Percentiles rank a stretch among this genome's conserved stretches.
These are phyloP conservation scores for Coemansia sp. DNA, from an alignment of 192 early-diverging fungal species.

Conservation along the genomic window DNA sequence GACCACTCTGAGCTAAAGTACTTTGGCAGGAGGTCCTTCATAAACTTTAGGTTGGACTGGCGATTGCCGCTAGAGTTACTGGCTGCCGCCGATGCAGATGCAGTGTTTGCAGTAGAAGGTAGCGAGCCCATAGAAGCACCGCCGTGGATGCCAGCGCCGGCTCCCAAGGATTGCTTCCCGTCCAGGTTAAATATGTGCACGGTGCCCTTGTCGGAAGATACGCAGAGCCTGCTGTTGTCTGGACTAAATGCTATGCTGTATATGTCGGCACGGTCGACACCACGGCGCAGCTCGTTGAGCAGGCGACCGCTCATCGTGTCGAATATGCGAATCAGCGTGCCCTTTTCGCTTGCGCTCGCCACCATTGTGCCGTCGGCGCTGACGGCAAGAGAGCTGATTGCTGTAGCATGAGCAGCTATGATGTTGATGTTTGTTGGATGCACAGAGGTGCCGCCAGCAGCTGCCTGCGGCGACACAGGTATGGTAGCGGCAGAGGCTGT, in stretches of 20 bases:
- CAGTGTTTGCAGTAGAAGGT: too few species aligned
- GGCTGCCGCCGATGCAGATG: slow-evolving; percentile 9
- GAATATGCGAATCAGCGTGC: slow-evolving; percentile 89
- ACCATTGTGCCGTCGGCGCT: slow-evolving; percentile 74
- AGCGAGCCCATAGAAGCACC: too few species aligned
- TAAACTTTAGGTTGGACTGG: slow-evolving; percentile 59
- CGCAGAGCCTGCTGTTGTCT: slow-evolving; percentile 72
- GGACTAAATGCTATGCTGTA: slow-evolving; percentile 85
- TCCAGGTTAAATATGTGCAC: slow-evolving; percentile 91
- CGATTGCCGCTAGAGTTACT: slow-evolving; percentile 57
- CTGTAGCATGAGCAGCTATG: slow-evolving; percentile 77
- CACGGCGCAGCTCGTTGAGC: slow-evolving; percentile 81
- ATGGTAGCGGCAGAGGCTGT: neutral
- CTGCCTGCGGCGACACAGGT: neutral
- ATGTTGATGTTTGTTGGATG: slow-evolving; percentile 66
- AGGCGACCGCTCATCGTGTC: slow-evolving; percentile 68
- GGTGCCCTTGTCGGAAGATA: slow-evolving; percentile 89
- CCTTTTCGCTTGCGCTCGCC: slow-evolving; percentile 83
- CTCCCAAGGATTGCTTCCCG: too few species aligned
- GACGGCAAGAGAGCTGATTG: slow-evolving; percentile 72
- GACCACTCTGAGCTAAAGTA: slow-evolving; percentile 96
- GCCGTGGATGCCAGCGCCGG: too few species aligned
- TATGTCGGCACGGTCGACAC: slow-evolving; percentile 84
- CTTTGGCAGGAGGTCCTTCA: slow-evolving; percentile 83
- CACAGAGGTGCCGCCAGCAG: slow-evolving; percentile 13